Percentiles rank a stretch among this genome's conserved stretches.
Evolutionary conservation across 73 alveolate genomes (phyloP).

Genomic region (Paraurostyla sp.): DNA sequence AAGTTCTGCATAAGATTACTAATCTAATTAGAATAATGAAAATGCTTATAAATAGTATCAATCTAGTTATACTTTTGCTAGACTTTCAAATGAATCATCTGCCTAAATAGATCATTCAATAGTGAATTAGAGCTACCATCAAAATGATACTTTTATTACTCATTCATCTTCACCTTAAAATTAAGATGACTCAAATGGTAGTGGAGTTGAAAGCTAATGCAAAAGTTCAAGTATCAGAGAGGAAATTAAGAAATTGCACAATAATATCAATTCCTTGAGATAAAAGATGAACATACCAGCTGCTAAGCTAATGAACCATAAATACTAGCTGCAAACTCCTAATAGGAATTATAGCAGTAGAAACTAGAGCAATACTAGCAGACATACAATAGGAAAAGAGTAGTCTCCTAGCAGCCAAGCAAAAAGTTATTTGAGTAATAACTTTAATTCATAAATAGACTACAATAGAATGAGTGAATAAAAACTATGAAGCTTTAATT

Average conservation of each 20-base stretch:
- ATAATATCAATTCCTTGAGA: constrained; percentile 18
- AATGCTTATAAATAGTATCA: neutral
- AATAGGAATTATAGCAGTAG: too few species aligned
- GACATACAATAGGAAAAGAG: too few species aligned
- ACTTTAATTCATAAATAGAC: too few species aligned
- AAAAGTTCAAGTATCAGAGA: constrained; percentile 5
- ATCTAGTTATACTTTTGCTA: constrained; percentile 26
- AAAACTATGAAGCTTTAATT: too few species aligned
- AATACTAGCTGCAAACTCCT: too few species aligned
- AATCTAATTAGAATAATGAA: neutral
- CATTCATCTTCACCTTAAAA: neutral
- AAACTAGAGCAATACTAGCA: too few species aligned
- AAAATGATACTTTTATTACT: neutral
- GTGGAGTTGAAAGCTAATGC: neutral
- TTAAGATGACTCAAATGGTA: neutral
- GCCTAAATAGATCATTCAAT: too few species aligned
- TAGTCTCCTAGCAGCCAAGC: too few species aligned
- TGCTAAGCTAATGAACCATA: too few species aligned
- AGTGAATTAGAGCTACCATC: neutral
- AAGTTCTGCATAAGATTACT: neutral
- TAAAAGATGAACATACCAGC: constrained; percentile 41
- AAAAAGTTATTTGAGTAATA: too few species aligned
- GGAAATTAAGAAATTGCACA: constrained; percentile 20
- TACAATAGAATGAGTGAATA: too few species aligned
- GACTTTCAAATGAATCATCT: neutral